Evolutionary conservation across 2,329 filamentous ascomycete genomes (phyloP), one percentile per base, ranked within the genome.

Genomic region (Thielaviopsis musarum): DNA sequence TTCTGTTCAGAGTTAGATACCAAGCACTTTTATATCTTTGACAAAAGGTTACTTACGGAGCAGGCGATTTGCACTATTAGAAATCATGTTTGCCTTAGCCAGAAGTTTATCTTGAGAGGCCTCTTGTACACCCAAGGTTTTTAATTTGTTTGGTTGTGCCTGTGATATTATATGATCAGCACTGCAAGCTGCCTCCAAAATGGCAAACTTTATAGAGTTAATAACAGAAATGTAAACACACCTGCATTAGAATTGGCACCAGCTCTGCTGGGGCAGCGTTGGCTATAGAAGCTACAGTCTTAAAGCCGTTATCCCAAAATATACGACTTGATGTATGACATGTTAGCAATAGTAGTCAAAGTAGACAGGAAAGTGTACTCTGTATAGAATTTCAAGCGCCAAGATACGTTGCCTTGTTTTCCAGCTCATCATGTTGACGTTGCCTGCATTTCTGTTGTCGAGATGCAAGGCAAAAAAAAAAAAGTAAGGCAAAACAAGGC

Each of bases 281-380:
- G 4, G 86, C 84, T 54, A 91, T 73, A 2, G 80, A 75, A 41
- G 82, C 81, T 28, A 89, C 72, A 24, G 79, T 84, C 65, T 80
- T 83, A 66, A 85, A 85, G 1, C 87, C 87, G 67, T 85, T 88
- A 60, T 90, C 87, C 75, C 85, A 87, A 62, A 91, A 85, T 5
- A 88, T 74, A 15, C 79, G 71, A 19, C 70, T 72, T 45, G 22
- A 38, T n/a, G n/a, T n/a, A 30, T 13, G 19, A 54, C 34, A 55
- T 49, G 54, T 34, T 51, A 49, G 52, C 30, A 34, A 34, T 9
- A 34, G 6, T 34, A 3, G 10, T n/a, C n/a, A n/a, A n/a, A n/a
- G n/a, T n/a, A n/a, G n/a, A n/a, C n/a, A n/a, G n/a, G n/a, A n/a
- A n/a, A n/a, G n/a, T n/a, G n/a, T n/a, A n/a, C n/a, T n/a, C n/a